Base-by-base conservation (phyloP, 148 eudicot species). In the Dianthus caryophyllus region DNA sequence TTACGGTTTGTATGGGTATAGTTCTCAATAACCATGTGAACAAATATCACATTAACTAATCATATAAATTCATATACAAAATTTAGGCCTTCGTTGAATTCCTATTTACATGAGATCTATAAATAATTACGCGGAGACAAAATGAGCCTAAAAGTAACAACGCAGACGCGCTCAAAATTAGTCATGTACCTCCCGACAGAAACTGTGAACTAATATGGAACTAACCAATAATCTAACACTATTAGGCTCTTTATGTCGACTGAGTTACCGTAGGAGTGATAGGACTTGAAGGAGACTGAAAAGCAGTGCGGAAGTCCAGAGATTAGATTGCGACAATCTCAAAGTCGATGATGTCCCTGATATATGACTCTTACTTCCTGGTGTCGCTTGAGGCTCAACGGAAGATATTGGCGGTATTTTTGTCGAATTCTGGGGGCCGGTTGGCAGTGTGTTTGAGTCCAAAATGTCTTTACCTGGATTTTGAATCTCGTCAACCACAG, bases 301-400 rank as follows among this genome's bases (percentile, higher is more conserved):
- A 15, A 62, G 53, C 29, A 72, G 44, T 18, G 55, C 62, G 65
- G 39, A 46, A 33, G 72, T 72, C 72, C 69, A 77, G 69, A 51
- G 31, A 29, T 67, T 53, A n/a, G 67, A 48, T 24, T 61, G 31
- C 26, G 53, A 44, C n/a, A 47, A 54, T 43, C 59, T 55, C 30
- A 63, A 69, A 56, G 69, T n/a, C 55, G 65, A 55, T 12, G 80
- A 64, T n/a, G 73, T 58, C 38, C 73, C 76, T 1, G 69, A 54
- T 1, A 57, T 18, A 26, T 27, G 80, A 48, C 73, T 36, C 22
- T 67, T 58, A 17, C 70, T 75, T 43, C 79, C 71, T 1, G 86
- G 68, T 25, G 76, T 74, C 68, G 86, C 95, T 72, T 84, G 76
- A 22, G 90, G 95, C 25, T 80, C 76, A 58, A 85, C 59, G 47